Evolutionary conservation across 257 asterid species (phyloP), one percentile per base, ranked within the genome.

Genomic region (Mentha longifolia): DNA sequence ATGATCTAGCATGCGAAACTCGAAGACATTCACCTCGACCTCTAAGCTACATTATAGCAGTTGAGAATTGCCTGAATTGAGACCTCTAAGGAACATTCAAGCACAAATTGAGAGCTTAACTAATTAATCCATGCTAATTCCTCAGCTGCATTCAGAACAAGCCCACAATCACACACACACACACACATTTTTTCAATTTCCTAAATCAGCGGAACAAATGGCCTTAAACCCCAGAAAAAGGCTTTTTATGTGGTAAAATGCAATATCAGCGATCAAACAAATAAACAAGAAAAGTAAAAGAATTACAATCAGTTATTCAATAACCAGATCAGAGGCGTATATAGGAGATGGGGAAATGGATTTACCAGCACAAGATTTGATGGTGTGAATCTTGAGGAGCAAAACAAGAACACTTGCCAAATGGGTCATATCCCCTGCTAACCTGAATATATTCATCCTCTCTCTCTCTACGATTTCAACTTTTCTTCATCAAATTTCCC

Each of bases 301-400:
- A 58, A 45, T 33, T 16, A 8, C 13, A 9, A 30, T 61, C 41
- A 46, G 19, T 64, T 51, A 1, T 46, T 69, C 33, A 52, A 46
- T 22, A 56, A 19, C 28, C 60, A 39, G 71, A 37, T 64, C 65
- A 25, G 0, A 55, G 31, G 16, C 61, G 61, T 0, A 33, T 3
- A 39, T 1, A 35, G 15, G 8, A 16, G 13, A 46, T 28, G 17
- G 35, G 65, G 45, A 61, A 41, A 45, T 28, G 73, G 65, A 14
- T 60, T n/a, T 78, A 90, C 97, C 97, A 68, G 96, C 97, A 78
- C 97, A 90, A n/a, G 97, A 90, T 90, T 90, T 90, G 85, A 90
- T 90, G 7, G 97, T 90, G 61, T 86, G 96, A 82, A 90, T 88
- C 87, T 90, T 90, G 67, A 88, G 94, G 33, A 90, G 97, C 94